Percentiles rank a stretch among this genome's conserved stretches.
These are phyloP conservation scores for Colletotrichum graminicola DNA, from an alignment of 2,329 filamentous ascomycete genomes.

Conservation along the genomic window DNA sequence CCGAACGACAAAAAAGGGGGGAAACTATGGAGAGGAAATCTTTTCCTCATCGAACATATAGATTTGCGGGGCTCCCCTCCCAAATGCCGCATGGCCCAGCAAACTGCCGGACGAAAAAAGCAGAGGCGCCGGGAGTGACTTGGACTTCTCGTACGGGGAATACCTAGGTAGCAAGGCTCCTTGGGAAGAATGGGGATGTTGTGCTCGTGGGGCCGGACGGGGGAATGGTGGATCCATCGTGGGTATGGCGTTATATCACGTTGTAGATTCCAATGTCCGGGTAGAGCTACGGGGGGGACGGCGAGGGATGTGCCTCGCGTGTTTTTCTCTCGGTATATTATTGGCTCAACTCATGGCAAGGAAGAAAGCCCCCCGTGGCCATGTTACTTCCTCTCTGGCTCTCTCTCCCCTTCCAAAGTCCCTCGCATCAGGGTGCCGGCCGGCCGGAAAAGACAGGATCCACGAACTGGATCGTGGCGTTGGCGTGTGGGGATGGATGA, in stretches of 20 bases:
- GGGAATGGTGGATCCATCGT: conserved; percentile 2
- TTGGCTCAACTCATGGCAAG: too few species aligned
- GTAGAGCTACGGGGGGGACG: conserved; percentile 25
- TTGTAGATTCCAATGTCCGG: conserved; percentile 30
- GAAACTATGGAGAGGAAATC: too few species aligned
- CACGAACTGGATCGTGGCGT: conserved; percentile 2
- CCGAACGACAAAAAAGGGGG: neutral
- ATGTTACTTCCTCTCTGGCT: too few species aligned
- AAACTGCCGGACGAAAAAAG: neutral
- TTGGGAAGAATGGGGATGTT: conserved; percentile 19
- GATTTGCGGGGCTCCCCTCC: too few species aligned
- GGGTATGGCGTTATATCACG: conserved; percentile 31
- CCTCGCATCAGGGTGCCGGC: neutral
- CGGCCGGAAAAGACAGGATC: neutral
- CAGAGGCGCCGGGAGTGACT: neutral
- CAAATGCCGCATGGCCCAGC: too few species aligned
- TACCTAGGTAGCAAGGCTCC: too few species aligned
- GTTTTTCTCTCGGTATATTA: too few species aligned
- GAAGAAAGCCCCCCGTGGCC: too few species aligned
- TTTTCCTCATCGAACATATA: too few species aligned
- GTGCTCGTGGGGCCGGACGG: conserved; percentile 13
- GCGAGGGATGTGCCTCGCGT: conserved; percentile 22
- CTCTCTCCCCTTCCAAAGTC: neutral
- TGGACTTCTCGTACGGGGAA: neutral
- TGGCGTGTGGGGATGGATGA: too few species aligned